Evolutionary conservation across 2,329 filamentous ascomycete genomes (phyloP).

Genomic region (Mariannaea elegans): DNA sequence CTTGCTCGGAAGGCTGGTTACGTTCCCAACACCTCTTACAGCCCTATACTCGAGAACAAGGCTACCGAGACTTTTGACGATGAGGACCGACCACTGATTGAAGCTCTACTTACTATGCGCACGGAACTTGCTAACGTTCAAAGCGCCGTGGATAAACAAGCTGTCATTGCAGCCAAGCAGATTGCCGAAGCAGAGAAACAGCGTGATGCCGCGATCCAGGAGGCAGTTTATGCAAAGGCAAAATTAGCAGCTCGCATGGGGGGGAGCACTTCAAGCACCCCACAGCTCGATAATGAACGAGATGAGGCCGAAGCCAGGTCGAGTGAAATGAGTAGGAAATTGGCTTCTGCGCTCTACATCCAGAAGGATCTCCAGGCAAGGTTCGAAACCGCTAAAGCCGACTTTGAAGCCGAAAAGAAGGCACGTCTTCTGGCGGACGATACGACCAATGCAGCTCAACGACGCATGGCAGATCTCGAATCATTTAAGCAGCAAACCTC

Average conservation of each 20-base stretch:
- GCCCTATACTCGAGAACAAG: conserved; percentile 79
- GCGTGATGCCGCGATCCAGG: conserved; percentile 90
- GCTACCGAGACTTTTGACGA: conserved; percentile 84
- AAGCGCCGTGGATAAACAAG: conserved; percentile 87
- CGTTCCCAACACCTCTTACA: conserved; percentile 73
- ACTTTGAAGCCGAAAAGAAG: conserved; percentile 82
- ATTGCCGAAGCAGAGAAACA: conserved; percentile 96
- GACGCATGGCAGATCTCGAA: conserved; percentile 85
- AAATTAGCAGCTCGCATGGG: conserved; percentile 82
- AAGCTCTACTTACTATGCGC: conserved; percentile 91
- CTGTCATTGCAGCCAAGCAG: conserved; percentile 82
- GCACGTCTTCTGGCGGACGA: conserved; percentile 89
- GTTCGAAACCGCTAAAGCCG: conserved; percentile 72
- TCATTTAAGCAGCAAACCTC: conserved; percentile 83
- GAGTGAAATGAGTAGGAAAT: conserved; percentile 80
- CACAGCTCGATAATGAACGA: conserved; percentile 67
- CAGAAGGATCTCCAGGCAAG: conserved; percentile 85
- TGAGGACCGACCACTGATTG: conserved; percentile 89
- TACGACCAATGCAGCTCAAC: conserved; percentile 82
- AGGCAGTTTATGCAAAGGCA: conserved; percentile 94
- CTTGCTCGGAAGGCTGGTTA: conserved; percentile 93
- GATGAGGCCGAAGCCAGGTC: conserved; percentile 65
- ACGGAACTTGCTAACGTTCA: conserved; percentile 91
- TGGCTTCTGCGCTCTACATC: conserved; percentile 81
- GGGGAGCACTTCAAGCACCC: conserved; percentile 68